Evolutionary conservation across 176 grass and related monocot species (phyloP).

Genomic region (Oryza rufipogon): DNA sequence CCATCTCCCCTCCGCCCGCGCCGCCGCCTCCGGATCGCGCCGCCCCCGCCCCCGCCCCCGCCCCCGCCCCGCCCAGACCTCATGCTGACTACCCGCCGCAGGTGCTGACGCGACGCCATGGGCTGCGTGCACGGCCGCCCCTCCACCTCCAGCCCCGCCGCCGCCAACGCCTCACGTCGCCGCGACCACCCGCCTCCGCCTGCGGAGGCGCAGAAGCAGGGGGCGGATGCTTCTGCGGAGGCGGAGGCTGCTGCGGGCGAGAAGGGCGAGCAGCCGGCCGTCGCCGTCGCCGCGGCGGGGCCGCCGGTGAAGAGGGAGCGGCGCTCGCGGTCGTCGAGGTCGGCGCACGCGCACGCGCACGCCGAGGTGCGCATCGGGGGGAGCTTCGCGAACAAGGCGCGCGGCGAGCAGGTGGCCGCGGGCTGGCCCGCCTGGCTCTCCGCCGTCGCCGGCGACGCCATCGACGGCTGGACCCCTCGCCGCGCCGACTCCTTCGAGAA

Average conservation of each 20-base stretch:
- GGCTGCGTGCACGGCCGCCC: slow-evolving; percentile 80
- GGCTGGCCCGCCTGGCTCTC: slow-evolving; percentile 89
- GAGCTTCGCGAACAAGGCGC: slow-evolving; percentile 72
- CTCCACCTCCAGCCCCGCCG: slow-evolving; percentile 42
- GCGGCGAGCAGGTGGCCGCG: slow-evolving; percentile 84
- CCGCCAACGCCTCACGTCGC: slow-evolving; percentile 15
- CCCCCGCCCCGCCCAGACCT: not conserved
- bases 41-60: too few species aligned
- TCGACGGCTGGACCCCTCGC: slow-evolving; percentile 72
- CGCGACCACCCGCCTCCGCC: not conserved
- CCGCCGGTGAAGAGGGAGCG: slow-evolving; percentile 51
- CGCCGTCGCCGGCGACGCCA: slow-evolving; percentile 84
- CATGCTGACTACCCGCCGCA: slow-evolving; percentile 37
- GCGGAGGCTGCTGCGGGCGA: not conserved
- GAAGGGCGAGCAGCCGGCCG: slow-evolving; percentile 39
- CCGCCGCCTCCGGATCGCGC: slow-evolving; percentile 53
- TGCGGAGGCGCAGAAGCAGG: slow-evolving; percentile 34
- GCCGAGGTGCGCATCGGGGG: slow-evolving; percentile 51
- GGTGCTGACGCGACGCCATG: slow-evolving; percentile 47
- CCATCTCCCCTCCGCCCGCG: slow-evolving; percentile 1
- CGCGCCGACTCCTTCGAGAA: slow-evolving; percentile 90
- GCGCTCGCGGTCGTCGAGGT: slow-evolving; percentile 52
- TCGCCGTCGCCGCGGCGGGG: not conserved
- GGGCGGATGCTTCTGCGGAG: not conserved
- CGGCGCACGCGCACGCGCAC: not conserved